Base-by-base conservation (phyloP, 2,329 filamentous ascomycete genomes). In the Alternaria hordeiaustralica region DNA sequence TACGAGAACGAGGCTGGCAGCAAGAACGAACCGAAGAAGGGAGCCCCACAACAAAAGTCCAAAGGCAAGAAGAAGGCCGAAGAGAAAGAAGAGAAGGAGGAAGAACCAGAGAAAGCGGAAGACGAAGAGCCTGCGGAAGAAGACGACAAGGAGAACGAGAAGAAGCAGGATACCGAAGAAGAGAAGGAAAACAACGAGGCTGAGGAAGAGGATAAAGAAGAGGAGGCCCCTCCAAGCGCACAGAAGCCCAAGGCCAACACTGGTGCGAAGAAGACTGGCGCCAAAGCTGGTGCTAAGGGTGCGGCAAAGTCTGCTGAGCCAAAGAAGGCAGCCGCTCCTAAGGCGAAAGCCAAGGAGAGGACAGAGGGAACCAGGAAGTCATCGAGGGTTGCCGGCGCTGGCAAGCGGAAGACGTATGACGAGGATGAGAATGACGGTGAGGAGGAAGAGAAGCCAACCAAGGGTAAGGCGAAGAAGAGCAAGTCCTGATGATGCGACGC, bases 1-100 rank as follows among this genome's bases (percentile, higher is more conserved):
- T 82, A 82, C 53, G 79, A 82, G 61, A 83, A 82, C 50, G 77
- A 79, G 33, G 60, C 78, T 7, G 80, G 79, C 1, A 80, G 77
- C 18, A 83, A 83, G 63, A 81, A 84, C 45, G 80, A 83, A 66
- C 81, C 82, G 0, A 75, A 79, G 66, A 83, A 82, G 64, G 82
- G 82, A 4, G 67, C 74, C 6, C 82, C 82, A 1, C 59, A 61
- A 13, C 64, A 78, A 60, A 66, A 66, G 54, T 73, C 76, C 49
- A 56, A 66, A 13, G 66, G 65, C 21, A 65, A 66, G 43, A 49
- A 67, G 28, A 58, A 61, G 12, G 55, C 53, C 6, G 33, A 67
- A 21, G 60, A 61, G 63, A 65, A 72, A 6, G 36, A 58, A 5
- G 60, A 64, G 63, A 65, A 71, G 25, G 26, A 71, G 44, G 55